Evolutionary conservation across 129 eudicot genomes (phyloP), one percentile per base, ranked within the genome.

Genomic region (Rutidosis leptorrhynchoides): DNA sequence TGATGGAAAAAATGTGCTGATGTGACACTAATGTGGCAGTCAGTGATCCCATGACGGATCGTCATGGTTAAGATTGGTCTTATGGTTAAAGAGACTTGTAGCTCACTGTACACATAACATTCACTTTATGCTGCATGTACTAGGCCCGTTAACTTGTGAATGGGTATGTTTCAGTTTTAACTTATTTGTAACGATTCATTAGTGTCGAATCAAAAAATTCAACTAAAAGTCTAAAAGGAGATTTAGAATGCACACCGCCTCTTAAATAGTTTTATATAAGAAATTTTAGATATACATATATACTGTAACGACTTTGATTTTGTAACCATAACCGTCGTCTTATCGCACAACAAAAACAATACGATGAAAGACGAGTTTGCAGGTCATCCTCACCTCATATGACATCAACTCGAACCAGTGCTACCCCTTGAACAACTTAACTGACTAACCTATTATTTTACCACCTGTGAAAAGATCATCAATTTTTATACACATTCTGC

Each of bases 401-500:
- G 1, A 40, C 16, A 12, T 40, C 55, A 49, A 49, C 2, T 7
- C 23, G 12, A 49, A 2, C 55, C 55, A 49, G 21, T 14, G 5
- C 6, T 49, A 17, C 8, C 27, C 59, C 27, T 54, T 54, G 3
- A 14, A 14, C 59, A 54, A 22, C 59, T 15, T 54, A 29, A 16
- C 55, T 6, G 23, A 49, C 55, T 19, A 5, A 19, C 59, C 59
- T 15, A 54, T 54, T 15, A 54, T 54, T 9, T 20, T n/a, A 2
- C 30, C 59, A 59, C 45, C 25, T 8, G 37, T 59, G 32, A 8
- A 14, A 30, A 19, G 16, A 28, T n/a, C 10, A 17, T n/a, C n/a
- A 1, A 2, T 3, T 59, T 23, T 68, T 32, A 46, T n/a, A 6
- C 9, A 52, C 16, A 49, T 49, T 77, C 67, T 2, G 80, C 73